A percentile compares a stretch with the other conserved stretches of the same genome.
Evolutionary conservation across 495 filamentous ascomycete species (phyloP).

Genomic region (Tricharina praecox): DNA sequence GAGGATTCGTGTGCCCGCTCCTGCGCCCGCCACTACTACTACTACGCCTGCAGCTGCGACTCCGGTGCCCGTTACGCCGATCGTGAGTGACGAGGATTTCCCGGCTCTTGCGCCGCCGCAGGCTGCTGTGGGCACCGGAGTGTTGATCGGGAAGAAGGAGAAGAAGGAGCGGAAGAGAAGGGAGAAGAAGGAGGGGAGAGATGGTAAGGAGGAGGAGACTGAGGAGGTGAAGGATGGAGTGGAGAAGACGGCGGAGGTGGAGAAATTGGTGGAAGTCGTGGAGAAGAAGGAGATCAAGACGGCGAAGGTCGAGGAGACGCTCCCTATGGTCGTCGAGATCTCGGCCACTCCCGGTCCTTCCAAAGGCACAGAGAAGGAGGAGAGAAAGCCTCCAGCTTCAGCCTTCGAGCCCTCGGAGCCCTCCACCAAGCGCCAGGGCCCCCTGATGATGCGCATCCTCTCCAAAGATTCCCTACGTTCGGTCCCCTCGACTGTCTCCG

Average conservation of each 20-base stretch:
- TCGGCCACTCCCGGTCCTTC: too few species aligned
- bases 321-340: background rate
- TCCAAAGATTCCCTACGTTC: conserved; percentile 3
- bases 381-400: too few species aligned
- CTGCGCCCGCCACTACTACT: too few species aligned
- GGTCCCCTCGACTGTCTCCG: background rate
- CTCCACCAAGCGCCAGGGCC: background rate
- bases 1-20: too few species aligned
- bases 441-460: conserved; percentile 20
- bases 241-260: conserved; percentile 15
- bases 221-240: conserved; percentile 25
- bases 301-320: conserved; percentile 10
- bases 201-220: conserved; percentile 25
- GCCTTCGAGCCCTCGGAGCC: background rate
- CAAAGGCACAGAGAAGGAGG: too few species aligned
- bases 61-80: background rate
- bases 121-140: conserved; percentile 1
- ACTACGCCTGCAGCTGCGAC: background rate
- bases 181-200: conserved; percentile 20
- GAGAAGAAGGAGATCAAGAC: conserved; percentile 10
- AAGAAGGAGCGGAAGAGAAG: background rate
- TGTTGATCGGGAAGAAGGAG: conserved; percentile 28
- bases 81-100: conserved; percentile 40
- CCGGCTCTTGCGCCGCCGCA: conserved; percentile 33
- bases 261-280: background rate